phyloP scores from a whole-genome alignment of 495 filamentous ascomycete genomes.

The Lasiosphaeria hispida region DNA sequence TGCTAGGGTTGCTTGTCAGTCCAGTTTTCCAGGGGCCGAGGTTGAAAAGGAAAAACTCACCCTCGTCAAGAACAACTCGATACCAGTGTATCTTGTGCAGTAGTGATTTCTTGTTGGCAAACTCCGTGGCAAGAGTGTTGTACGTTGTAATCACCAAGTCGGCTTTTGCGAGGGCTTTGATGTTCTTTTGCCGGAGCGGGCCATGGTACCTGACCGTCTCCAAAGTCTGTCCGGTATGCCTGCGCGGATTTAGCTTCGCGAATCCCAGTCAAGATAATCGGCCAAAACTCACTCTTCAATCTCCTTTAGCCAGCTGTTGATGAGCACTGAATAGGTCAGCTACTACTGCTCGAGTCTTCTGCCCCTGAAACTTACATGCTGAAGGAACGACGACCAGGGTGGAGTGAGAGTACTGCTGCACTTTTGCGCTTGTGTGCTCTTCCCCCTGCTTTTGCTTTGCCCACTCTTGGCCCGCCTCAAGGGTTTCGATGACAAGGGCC shows the following conservation, averaged over 20 bases:
- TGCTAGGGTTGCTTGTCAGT: not conserved
- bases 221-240: conserved; percentile 26
- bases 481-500: conserved; percentile 31
- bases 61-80: conserved; percentile 20
- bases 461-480: conserved; percentile 41
- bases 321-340: conserved; percentile 13
- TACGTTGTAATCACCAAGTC: conserved; percentile 20
- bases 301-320: conserved; percentile 30
- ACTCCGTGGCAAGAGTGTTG: conserved; percentile 14
- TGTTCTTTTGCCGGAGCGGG: conserved; percentile 13
- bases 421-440: conserved; percentile 4
- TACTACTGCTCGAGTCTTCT: not conserved
- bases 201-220: conserved; percentile 39
- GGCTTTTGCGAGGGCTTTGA: conserved; percentile 20
- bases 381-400: conserved; percentile 47
- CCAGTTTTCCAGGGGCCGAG: too few relatives aligned
- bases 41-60: not conserved
- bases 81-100: conserved; percentile 18
- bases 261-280: not conserved
- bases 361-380: conserved; percentile 21
- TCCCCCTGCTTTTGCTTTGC: conserved; percentile 23
- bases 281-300: conserved; percentile 23
- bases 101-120: conserved; percentile 25
- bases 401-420: conserved; percentile 25
- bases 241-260: conserved; percentile 10